phyloP scores from a whole-genome alignment of 1,139 yeast genomes.

The Yarrowia galli region DNA sequence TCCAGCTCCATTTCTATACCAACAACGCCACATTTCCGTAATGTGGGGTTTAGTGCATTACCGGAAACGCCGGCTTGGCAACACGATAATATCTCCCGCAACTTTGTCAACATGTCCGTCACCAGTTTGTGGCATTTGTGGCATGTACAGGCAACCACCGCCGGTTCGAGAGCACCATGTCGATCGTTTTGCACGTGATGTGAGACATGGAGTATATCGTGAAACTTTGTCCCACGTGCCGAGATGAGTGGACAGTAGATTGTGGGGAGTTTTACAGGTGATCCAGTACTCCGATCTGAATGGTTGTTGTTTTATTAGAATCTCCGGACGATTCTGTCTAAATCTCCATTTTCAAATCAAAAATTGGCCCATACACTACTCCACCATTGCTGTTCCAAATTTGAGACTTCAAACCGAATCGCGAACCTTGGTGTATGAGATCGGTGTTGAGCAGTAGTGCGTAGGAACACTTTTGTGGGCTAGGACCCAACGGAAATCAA shows the following conservation, averaged over 20 bases:
- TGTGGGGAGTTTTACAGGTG: background rate
- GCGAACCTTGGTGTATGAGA: background rate
- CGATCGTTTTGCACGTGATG: constrained; percentile 9
- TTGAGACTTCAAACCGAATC: background rate
- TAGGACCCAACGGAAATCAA: too few species aligned
- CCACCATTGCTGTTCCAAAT: background rate
- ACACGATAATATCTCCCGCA: too few species aligned
- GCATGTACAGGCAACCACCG: background rate
- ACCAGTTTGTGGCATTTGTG: too few species aligned
- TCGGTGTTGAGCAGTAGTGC: background rate
- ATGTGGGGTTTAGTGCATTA: background rate
- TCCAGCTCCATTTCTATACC: background rate
- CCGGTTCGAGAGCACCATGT: background rate
- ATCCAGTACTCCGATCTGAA: background rate
- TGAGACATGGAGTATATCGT: background rate
- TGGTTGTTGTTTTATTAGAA: background rate
- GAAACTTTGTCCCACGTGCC: constrained; percentile 31
- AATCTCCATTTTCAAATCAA: background rate
- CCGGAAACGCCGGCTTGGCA: too few species aligned
- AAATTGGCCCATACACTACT: background rate
- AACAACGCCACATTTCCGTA: background rate
- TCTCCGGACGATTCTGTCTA: background rate
- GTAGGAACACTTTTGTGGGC: too few species aligned
- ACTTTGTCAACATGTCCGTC: too few species aligned
- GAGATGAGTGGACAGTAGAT: constrained; percentile 1